A percentile compares a stretch with the other conserved stretches of the same genome.
Evolutionary conservation across 208 protist species (phyloP).

Genomic region (Trichomonas gallinae): DNA sequence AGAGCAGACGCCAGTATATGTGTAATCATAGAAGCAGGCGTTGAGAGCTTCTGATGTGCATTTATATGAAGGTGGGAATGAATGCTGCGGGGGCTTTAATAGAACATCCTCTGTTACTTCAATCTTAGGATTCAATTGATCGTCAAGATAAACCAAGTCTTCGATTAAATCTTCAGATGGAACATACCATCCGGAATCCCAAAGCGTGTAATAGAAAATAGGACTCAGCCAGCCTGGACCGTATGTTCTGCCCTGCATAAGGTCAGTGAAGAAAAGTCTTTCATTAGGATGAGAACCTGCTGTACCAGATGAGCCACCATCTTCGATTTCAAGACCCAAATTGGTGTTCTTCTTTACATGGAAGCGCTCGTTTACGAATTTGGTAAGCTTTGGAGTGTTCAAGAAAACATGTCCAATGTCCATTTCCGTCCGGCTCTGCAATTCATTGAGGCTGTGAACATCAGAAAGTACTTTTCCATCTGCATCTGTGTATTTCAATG

Average conservation of each 20-base stretch:
- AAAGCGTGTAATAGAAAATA: neutral
- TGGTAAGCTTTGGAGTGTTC: neutral
- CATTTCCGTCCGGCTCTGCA: too few relatives aligned
- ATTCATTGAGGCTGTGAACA: too few relatives aligned
- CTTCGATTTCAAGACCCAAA: neutral
- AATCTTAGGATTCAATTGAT: neutral
- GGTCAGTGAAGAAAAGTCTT: neutral
- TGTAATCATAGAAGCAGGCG: neutral
- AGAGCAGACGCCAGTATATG: neutral
- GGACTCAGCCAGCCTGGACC: neutral
- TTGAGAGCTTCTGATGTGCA: neutral
- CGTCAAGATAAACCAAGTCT: neutral
- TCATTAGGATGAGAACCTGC: neutral
- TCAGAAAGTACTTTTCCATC: too few relatives aligned
- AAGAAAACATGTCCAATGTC: too few relatives aligned
- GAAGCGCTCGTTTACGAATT: neutral
- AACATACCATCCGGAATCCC: neutral
- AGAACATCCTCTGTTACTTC: neutral
- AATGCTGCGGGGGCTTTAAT: neutral
- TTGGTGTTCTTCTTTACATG: neutral
- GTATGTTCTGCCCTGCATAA: neutral
- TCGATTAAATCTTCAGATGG: neutral
- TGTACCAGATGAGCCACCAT: neutral
- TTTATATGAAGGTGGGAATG: neutral
- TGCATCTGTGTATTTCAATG: too few relatives aligned